Evolutionary conservation across 495 filamentous ascomycete species (phyloP).

Genomic region (Jackrogersella minutella): DNA sequence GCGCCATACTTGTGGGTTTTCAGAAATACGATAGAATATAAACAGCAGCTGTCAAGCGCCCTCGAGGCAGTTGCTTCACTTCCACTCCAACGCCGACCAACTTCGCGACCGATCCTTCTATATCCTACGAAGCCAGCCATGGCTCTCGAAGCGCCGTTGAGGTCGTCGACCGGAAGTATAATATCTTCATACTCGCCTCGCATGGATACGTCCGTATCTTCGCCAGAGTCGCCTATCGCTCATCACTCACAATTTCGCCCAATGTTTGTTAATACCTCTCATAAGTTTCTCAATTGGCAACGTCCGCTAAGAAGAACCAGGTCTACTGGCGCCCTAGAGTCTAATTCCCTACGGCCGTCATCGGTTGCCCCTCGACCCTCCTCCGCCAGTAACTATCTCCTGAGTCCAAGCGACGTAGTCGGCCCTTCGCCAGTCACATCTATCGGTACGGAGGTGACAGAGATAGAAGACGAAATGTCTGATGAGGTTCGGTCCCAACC

Average conservation of each 20-base stretch:
- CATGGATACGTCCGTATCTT: constrained; percentile 64
- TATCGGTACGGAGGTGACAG: constrained; percentile 73
- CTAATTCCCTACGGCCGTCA: constrained; percentile 53
- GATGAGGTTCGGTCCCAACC: constrained; percentile 52
- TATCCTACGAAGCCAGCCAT: constrained; percentile 46
- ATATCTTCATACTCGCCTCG: constrained; percentile 67
- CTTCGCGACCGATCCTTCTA: constrained; percentile 18
- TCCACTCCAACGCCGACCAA: constrained; percentile 14
- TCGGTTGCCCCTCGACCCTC: constrained; percentile 34
- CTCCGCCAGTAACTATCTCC: constrained; percentile 48
- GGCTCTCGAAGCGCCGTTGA: constrained; percentile 67
- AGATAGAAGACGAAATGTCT: constrained; percentile 75
- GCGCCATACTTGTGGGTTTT: neutral
- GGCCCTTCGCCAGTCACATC: constrained; percentile 82
- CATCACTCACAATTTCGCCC: constrained; percentile 57
- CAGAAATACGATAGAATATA: constrained; percentile 25
- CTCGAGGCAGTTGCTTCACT: constrained; percentile 20
- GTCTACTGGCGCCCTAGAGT: constrained; percentile 50
- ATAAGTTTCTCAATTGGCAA: neutral
- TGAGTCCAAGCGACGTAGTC: constrained; percentile 65
- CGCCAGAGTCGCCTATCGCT: constrained; percentile 61
- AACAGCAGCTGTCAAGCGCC: constrained; percentile 32
- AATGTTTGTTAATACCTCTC: constrained; percentile 50
- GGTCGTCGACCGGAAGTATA: constrained; percentile 62
- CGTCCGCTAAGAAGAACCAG: constrained; percentile 37